phyloP scores from a whole-genome alignment of 2,329 filamentous ascomycete species.

The Hortaea werneckii region DNA sequence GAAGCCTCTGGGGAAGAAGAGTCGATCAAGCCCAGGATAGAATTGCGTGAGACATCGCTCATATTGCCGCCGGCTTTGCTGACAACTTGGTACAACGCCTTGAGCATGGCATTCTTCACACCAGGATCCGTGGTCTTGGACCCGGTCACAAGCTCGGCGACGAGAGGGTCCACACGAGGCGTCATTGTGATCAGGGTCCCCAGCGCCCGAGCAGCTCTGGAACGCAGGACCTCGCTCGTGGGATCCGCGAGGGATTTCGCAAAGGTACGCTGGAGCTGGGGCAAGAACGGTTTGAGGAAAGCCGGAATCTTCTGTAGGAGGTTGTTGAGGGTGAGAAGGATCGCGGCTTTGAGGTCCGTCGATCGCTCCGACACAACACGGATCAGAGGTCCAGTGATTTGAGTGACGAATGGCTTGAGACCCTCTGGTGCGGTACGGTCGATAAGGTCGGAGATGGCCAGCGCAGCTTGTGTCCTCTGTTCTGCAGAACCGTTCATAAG shows the following conservation, averaged over 20 bases:
- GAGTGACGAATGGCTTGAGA: conserved; percentile 88
- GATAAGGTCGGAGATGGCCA: conserved; percentile 91
- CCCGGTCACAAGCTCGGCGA: conserved; percentile 86
- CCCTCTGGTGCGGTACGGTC: conserved; percentile 82
- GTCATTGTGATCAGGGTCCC: conserved; percentile 94
- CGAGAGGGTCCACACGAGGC: conserved; percentile 87
- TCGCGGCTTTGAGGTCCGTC: conserved; percentile 90
- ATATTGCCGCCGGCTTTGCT: conserved; percentile 91
- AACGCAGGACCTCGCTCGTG: conserved; percentile 77
- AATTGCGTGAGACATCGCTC: conserved; percentile 76
- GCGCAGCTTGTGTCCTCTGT: conserved; percentile 80
- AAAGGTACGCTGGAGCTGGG: conserved; percentile 92
- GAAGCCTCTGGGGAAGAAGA: conserved; percentile 57
- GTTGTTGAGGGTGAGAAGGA: conserved; percentile 88
- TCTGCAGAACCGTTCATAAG: conserved; percentile 93
- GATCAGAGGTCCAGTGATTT: conserved; percentile 94
- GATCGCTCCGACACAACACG: conserved; percentile 95
- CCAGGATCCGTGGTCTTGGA: conserved; percentile 81
- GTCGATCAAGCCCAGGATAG: conserved; percentile 85
- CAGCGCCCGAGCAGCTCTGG: conserved; percentile 82
- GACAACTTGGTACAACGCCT: conserved; percentile 90
- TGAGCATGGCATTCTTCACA: conserved; percentile 91
- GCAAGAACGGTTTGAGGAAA: conserved; percentile 91
- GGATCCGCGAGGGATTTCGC: conserved; percentile 91
- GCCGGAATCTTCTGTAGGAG: conserved; percentile 92